These are phyloP conservation scores for Colletotrichum spaethianum DNA, from an alignment of 2,329 filamentous ascomycete genomes.

Conservation along the genomic window DNA sequence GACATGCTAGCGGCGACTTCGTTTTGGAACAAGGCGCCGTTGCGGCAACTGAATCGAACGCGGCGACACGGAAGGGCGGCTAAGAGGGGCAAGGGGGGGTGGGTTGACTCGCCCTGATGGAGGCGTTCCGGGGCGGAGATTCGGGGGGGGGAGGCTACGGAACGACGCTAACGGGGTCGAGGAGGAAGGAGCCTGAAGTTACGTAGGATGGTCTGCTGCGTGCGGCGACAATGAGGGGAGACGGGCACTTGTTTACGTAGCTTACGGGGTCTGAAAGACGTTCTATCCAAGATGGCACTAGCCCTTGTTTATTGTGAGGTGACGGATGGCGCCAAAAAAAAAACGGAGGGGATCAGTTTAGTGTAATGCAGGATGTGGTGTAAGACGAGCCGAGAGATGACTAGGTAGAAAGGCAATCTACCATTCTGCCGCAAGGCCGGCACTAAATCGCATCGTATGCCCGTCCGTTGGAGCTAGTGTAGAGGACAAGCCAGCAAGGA, in stretches of 20 bases:
- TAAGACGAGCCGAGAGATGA: conserved; percentile 7
- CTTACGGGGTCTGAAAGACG: conserved; percentile 4
- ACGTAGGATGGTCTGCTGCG: conserved; percentile 15
- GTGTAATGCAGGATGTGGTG: conserved; percentile 9
- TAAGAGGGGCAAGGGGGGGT: conserved; percentile 3
- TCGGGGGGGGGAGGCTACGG: conserved; percentile 16
- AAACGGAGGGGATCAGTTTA: conserved; percentile 12
- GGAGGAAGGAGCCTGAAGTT: conserved; percentile 1
- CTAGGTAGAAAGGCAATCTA: conserved; percentile 21
- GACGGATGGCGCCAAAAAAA: conserved; percentile 29
- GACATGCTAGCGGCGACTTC: conserved; percentile 21
- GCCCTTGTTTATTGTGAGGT: conserved; percentile 4
- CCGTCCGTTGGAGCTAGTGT: conserved; percentile 24
- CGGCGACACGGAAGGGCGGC: conserved; percentile 23
- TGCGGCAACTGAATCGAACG: conserved; percentile 30
- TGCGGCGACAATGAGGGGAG: background rate
- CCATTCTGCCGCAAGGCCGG: conserved; percentile 34
- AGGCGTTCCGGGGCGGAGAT: conserved; percentile 32
- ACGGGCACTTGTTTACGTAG: conserved; percentile 5
- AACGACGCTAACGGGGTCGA: conserved; percentile 28
- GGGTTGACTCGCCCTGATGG: conserved; percentile 26
- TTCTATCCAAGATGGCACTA: conserved; percentile 23
- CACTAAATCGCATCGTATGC: conserved; percentile 14
- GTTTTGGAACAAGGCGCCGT: conserved; percentile 27
- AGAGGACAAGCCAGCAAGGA: background rate